phyloP scores from a whole-genome alignment of 306 rosid species.

The Begonia peltatifolia region DNA sequence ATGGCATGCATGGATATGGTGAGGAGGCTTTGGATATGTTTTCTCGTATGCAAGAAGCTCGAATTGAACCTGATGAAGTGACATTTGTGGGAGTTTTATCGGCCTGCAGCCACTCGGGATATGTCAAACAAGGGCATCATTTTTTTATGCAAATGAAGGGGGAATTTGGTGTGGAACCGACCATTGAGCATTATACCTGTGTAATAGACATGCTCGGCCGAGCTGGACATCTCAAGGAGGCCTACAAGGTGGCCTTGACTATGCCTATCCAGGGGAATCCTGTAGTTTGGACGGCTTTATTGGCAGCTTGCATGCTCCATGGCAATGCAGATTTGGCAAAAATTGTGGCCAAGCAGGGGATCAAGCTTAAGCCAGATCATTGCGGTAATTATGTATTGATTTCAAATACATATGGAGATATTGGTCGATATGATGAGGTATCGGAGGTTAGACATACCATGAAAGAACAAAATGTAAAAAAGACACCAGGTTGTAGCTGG shows the following conservation, averaged over 20 bases:
- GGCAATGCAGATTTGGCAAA: constrained; percentile 50
- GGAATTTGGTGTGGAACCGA: constrained; percentile 41
- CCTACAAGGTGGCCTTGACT: constrained; percentile 30
- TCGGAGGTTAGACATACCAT: constrained; percentile 48
- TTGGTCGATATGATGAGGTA: constrained; percentile 58
- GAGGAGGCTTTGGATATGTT: constrained; percentile 39
- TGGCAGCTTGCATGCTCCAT: constrained; percentile 62
- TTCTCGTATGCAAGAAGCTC: constrained; percentile 35
- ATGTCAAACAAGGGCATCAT: constrained; percentile 48
- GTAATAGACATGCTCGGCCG: constrained; percentile 79
- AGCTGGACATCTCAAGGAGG: constrained; percentile 53
- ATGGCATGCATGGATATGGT: constrained; percentile 62
- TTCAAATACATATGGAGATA: constrained; percentile 56
- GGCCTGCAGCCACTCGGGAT: constrained; percentile 70
- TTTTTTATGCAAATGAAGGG: constrained; percentile 43
- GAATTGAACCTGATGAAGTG: constrained; percentile 36
- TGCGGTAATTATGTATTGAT: constrained; percentile 71
- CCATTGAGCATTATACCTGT: constrained; percentile 75
- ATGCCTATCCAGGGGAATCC: constrained; percentile 59
- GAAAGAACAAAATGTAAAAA: constrained; percentile 64
- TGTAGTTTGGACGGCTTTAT: constrained; percentile 67
- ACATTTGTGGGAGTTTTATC: constrained; percentile 60
- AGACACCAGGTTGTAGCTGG: constrained; percentile 82
- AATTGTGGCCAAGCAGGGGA: constrained; percentile 37
- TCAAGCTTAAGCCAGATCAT: constrained; percentile 57